Base-by-base conservation (phyloP, 495 filamentous ascomycete genomes). In the Mytilinidion resinicola region DNA sequence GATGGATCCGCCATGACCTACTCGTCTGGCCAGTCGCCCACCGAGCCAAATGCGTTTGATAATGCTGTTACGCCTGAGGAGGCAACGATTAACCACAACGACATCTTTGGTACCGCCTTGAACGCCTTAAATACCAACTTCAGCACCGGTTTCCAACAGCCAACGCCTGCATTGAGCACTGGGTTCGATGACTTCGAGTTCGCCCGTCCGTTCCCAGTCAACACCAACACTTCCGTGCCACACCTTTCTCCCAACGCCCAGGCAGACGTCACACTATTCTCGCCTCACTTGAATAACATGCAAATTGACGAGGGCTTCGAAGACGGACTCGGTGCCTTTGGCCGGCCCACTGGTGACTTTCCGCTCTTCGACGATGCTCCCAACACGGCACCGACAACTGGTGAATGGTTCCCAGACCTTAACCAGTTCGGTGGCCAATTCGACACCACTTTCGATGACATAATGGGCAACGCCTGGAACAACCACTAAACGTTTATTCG, bases 51-150 rank as follows among this genome's bases (percentile, higher is more conserved):
- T 41, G 56, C 57, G 1, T 68, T 65, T 43, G 67, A 70, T 4
- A 58, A 70, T 43, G 62, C 59, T 25, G 55, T 70, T n/a, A 65
- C 68, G 2, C 69, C 68, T 6, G 61, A 70, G 25, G 65, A 71
- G n/a, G 54, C 52, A 3, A 19, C 39, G 6, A 44, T 71, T 34
- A 66, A 63, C 43, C 66, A 65, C 61, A 59, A 68, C 46, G 58
- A 55, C 46, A 35, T 57, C 20, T 70, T 68, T 61, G 54, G 30
- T 36, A 34, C 14, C 14, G 60, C 53, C 47, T 46, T 61, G 44
- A 59, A 46, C 39, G 19, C 48, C 0, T 3, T 30, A 6, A 30
- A 30, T 30, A 15, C 37, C 53, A 43, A 54, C 37, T 25, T 14
- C 33, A 11, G 19, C 17, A 25, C 46, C 19, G 21, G 14, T 30